These are phyloP conservation scores for Pyrenula aspistea DNA, from an alignment of 495 filamentous ascomycete genomes.

Conservation along the genomic window DNA sequence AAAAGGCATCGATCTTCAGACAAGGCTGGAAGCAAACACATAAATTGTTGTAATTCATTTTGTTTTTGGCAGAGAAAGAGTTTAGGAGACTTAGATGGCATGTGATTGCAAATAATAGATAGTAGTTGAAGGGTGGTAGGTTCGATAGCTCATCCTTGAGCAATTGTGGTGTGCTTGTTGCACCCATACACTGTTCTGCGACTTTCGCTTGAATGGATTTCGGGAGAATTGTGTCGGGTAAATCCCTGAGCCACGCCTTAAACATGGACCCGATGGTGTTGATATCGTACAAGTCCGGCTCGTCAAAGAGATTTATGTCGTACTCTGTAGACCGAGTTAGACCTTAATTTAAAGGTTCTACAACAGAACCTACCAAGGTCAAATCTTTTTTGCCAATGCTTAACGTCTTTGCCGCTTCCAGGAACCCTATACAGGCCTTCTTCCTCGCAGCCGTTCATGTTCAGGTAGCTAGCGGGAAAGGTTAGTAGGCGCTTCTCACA, in stretches of 20 bases:
- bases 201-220: slow-evolving; percentile 66
- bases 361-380: slow-evolving; percentile 47
- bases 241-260: slow-evolving; percentile 84
- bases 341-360: not conserved
- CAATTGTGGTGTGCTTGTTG: slow-evolving; percentile 63
- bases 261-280: slow-evolving; percentile 89
- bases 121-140: slow-evolving; percentile 86
- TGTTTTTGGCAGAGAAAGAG: slow-evolving; percentile 76
- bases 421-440: slow-evolving; percentile 84
- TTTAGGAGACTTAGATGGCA: slow-evolving; percentile 83
- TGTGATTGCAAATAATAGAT: slow-evolving; percentile 89
- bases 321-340: slow-evolving; percentile 36
- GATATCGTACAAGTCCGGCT: slow-evolving; percentile 77
- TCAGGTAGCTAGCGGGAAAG: slow-evolving; percentile 52
- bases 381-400: slow-evolving; percentile 77
- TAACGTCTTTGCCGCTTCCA: slow-evolving; percentile 71
- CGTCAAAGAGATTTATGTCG: slow-evolving; percentile 77
- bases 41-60: slow-evolving; percentile 87
- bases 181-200: slow-evolving; percentile 57
- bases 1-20: slow-evolving; percentile 81
- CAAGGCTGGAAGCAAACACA: slow-evolving; percentile 93
- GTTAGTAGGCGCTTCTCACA: slow-evolving; percentile 8
- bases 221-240: slow-evolving; percentile 85
- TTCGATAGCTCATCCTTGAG: slow-evolving; percentile 83
- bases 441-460: slow-evolving; percentile 79